Evolutionary conservation across 73 alveolate genomes (phyloP), one percentile per base, ranked within the genome.

Genomic region (Paramecium biaurelia): DNA sequence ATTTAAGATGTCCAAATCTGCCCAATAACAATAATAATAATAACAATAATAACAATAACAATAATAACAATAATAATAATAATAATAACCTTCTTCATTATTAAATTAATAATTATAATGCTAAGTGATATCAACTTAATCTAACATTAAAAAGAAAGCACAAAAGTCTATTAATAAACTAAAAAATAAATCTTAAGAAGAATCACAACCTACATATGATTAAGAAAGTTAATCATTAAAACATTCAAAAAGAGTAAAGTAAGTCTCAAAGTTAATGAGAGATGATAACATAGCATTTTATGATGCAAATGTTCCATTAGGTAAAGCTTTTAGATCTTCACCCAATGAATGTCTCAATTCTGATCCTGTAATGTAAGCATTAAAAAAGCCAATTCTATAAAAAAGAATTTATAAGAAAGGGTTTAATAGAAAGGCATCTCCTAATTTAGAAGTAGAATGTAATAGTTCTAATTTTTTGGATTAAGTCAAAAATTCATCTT

Each of bases 211-310:
- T 12, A 79, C 32, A 9, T 63, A 63, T 21, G 90, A 79, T 23
- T 14, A 79, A 26, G 90, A 72, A 72, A 72, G 86, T 35, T 20
- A 72, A 35, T 72, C 86, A 30, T 57, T 76, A 76, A 79, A 26
- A 14, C 45, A 79, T 30, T 79, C 90, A 5, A 79, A 45, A 47
- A 20, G 90, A 43, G 74, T 79, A 14, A 79, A 41, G 18, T 45
- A 79, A 47, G 56, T 47, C 12, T 79, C 90, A 14, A 79, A 20
- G 10, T 79, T 41, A 24, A 79, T 79, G 90, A 43, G 56, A 47
- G 90, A 79, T 79, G 90, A 79, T 20, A 79, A 45, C 14, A 79
- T 79, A 21, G 74, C 90, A 79, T 79, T 79, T 79, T 79, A 79
- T 79, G 90, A 79, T 79, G 76, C 90, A 2, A 79, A 79, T 24